phyloP scores from a whole-genome alignment of 176 grass and related monocot genomes.

The Oryza glumipatula region DNA sequence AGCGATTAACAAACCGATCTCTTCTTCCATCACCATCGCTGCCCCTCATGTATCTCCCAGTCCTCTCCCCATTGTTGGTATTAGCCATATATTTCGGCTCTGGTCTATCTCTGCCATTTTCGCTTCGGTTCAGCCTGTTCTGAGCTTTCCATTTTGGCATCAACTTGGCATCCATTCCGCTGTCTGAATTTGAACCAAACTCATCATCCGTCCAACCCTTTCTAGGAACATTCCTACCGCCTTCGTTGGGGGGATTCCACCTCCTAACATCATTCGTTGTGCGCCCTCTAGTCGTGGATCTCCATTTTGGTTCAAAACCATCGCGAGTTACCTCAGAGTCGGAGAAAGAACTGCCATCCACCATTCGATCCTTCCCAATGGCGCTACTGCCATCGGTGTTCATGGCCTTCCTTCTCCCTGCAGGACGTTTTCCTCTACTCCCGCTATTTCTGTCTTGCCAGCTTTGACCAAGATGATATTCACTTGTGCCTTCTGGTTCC shows the following conservation, averaged over 20 bases:
- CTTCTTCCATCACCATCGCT: not conserved
- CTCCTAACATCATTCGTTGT: not conserved
- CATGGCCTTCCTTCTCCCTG: not conserved
- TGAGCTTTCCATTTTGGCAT: slow-evolving; percentile 19
- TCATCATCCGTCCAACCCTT: not conserved
- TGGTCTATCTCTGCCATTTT: not conserved
- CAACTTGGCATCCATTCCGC: not conserved
- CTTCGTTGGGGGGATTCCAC: not conserved
- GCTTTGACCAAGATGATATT: slow-evolving; percentile 16
- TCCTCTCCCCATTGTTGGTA: not conserved
- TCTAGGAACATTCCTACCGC: not conserved
- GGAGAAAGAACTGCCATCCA: slow-evolving; percentile 4
- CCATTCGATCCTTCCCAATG: not conserved
- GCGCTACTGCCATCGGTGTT: not conserved
- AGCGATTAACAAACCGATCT: not conserved
- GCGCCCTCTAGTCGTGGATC: slow-evolving; percentile 14
- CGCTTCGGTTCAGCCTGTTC: slow-evolving; percentile 7
- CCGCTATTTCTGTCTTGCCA: slow-evolving; percentile 3
- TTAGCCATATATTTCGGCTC: not conserved
- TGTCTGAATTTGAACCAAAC: slow-evolving; percentile 6
- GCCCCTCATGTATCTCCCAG: not conserved
- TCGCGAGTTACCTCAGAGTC: slow-evolving; percentile 1
- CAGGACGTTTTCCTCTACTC: not conserved
- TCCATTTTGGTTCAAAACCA: slow-evolving; percentile 24
- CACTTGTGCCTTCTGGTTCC: slow-evolving; percentile 15